phyloP scores from a whole-genome alignment of 2,329 filamentous ascomycete species.

The Aspergillus neoniger region DNA sequence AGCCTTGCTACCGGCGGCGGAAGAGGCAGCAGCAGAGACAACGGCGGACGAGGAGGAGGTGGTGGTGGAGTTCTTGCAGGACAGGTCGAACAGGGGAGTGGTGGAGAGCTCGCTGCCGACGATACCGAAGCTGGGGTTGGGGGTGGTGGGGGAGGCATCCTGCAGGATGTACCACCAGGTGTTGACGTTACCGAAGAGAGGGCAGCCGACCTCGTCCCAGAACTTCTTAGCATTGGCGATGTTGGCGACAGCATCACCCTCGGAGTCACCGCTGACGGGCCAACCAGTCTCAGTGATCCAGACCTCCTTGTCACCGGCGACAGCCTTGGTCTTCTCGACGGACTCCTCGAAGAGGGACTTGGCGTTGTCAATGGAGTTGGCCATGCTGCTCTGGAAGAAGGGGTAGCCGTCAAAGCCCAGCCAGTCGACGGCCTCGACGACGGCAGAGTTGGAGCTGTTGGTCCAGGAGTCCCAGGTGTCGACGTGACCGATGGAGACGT shows the following conservation, averaged over 20 bases:
- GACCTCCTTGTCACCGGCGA: slow-evolving; percentile 67
- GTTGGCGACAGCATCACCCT: slow-evolving; percentile 65
- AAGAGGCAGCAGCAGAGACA: slow-evolving; percentile 4
- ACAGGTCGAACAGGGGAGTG: slow-evolving; percentile 42
- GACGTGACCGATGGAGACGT: slow-evolving; percentile 73
- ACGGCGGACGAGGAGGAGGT: slow-evolving; percentile 25
- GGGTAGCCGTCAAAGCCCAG: slow-evolving; percentile 82
- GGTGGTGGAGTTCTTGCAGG: slow-evolving; percentile 31
- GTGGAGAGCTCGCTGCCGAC: slow-evolving; percentile 37
- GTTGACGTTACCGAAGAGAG: slow-evolving; percentile 46
- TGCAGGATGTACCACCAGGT: slow-evolving; percentile 49
- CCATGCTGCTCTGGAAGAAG: slow-evolving; percentile 73
- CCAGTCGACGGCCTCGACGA: slow-evolving; percentile 73
- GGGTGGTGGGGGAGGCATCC: slow-evolving; percentile 31
- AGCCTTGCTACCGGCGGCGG: neutral
- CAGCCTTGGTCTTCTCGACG: slow-evolving; percentile 60
- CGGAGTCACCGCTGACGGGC: slow-evolving; percentile 69
- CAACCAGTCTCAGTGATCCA: slow-evolving; percentile 91
- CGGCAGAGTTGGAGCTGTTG: slow-evolving; percentile 69
- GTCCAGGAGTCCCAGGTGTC: slow-evolving; percentile 84
- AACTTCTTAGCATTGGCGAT: slow-evolving; percentile 71
- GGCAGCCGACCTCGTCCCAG: slow-evolving; percentile 78
- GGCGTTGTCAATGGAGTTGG: slow-evolving; percentile 66
- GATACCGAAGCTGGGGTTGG: slow-evolving; percentile 44
- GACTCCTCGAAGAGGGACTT: slow-evolving; percentile 69